Conservation (phyloP, 148 eudicot genomes). For the Dysphania ambrosioides region DNA sequence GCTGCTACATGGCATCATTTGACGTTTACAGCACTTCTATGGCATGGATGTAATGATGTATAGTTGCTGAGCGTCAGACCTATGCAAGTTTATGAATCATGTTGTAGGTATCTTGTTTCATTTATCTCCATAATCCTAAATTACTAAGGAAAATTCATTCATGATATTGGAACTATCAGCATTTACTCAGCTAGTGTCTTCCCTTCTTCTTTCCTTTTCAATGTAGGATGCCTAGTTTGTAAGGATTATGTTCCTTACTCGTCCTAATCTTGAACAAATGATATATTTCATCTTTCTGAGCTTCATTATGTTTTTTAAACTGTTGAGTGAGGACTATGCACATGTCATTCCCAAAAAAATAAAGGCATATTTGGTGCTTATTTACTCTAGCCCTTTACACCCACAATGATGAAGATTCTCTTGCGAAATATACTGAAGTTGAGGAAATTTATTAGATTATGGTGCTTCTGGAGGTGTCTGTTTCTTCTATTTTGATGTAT, state of each 20-base stretch:
- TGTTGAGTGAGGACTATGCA: not conserved
- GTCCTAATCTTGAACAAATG: not conserved
- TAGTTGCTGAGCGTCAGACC: not conserved
- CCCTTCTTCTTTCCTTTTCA: not conserved
- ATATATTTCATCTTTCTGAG: not conserved
- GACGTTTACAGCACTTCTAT: not conserved
- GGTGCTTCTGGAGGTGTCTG: too few relatives aligned
- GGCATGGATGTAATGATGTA: not conserved
- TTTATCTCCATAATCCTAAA: not conserved
- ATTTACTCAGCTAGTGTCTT: not conserved
- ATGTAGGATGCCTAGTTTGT: not conserved
- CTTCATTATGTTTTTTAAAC: too few relatives aligned
- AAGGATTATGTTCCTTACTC: not conserved
- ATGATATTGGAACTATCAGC: not conserved
- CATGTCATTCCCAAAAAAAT: not conserved
- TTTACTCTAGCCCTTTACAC: too few relatives aligned
- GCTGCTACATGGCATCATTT: not conserved
- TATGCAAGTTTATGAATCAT: not conserved
- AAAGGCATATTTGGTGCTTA: not conserved
- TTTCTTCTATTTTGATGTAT: not conserved
- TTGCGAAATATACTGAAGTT: too few relatives aligned
- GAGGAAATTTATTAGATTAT: too few relatives aligned
- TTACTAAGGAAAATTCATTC: not conserved
- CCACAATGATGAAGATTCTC: too few relatives aligned
- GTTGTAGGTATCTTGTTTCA: not conserved